These are phyloP conservation scores for Mycena leptocephala DNA, from an alignment of 768 basidiomycete species.

Conservation along the genomic window DNA sequence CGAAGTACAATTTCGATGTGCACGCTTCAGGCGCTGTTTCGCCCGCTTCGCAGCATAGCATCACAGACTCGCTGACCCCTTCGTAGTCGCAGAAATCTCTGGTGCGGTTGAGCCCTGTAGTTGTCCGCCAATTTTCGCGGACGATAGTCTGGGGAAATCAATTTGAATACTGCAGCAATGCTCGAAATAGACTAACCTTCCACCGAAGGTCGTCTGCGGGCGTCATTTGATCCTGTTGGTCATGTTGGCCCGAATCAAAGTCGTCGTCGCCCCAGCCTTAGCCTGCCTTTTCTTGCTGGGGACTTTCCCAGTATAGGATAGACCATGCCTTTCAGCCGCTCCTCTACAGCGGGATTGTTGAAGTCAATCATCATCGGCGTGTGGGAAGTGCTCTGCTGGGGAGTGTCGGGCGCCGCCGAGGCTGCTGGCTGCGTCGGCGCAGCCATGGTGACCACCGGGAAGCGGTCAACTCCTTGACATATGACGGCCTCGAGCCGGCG, in stretches of 20 bases:
- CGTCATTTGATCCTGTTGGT: neutral
- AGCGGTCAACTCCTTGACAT: neutral
- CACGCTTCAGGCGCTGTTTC: neutral
- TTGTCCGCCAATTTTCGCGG: neutral
- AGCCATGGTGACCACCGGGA: neutral
- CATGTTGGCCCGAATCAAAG: neutral
- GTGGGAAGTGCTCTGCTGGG: neutral
- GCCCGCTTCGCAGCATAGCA: neutral
- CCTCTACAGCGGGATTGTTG: neutral
- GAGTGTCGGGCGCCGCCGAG: neutral
- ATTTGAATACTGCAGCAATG: neutral
- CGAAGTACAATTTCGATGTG: neutral
- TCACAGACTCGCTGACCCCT: neutral
- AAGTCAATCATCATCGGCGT: neutral
- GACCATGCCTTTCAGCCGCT: neutral
- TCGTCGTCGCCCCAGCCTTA: neutral
- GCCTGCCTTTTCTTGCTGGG: neutral
- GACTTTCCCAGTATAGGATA: too few relatives aligned
- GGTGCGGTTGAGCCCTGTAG: neutral
- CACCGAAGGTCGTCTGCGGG: neutral
- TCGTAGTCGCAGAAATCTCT: neutral
- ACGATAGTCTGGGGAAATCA: neutral
- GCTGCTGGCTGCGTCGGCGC: neutral
- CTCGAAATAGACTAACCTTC: neutral
- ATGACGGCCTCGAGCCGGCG: neutral